Base-by-base conservation (phyloP, 768 basidiomycete genomes). In the Psilocybe subaeruginosa region DNA sequence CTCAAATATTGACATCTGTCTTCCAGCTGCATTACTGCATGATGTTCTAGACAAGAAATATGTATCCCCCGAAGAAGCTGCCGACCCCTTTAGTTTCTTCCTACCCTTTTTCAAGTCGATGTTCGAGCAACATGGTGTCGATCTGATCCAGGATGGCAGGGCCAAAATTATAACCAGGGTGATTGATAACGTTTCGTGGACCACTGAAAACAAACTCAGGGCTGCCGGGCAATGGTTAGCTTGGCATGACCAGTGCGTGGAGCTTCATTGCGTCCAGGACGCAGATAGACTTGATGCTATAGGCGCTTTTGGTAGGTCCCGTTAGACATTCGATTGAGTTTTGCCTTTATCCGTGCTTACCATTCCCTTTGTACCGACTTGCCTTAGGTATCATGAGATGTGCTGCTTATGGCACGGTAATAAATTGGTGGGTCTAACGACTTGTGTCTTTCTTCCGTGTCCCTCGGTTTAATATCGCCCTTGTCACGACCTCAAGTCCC, bases 11-110 rank as follows among this genome's bases (percentile, higher is more conserved):
- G 62, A 59, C 60, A 60, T 56, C 53, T 39, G 54, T 54, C 27
- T 17, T 58, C 59, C 37, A 84, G 89, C 91, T 31, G 90, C 95
- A n/a, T 82, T 97, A 41, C 83, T 96, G 48, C 95, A 96, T 68
- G 94, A 97, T 73, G 82, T 95, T 45, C 77, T 92, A 35, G 92
- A 93, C 82, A 92, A 90, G 77, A 93, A 94, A 78, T 93, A 94
- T 69, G 87, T 88, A 16, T 76, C 86, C 1, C 72, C 79, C 11
- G 79, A 78, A 57, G 73, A 84, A 66, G 82, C 85, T 11, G 77
- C 82, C 16, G 85, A 91, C 69, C 84, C 89, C 5, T 85, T 85
- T 73, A 73, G 77, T 58, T 91, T 84, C 69, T 89, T 92, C 71
- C 75, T 85, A 23, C 87, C 91, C 19, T 85, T 86, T 72, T 91